Evolutionary conservation across 2,329 filamentous ascomycete genomes (phyloP), one percentile per base, ranked within the genome.

Genomic region (Penicillium sp.): DNA sequence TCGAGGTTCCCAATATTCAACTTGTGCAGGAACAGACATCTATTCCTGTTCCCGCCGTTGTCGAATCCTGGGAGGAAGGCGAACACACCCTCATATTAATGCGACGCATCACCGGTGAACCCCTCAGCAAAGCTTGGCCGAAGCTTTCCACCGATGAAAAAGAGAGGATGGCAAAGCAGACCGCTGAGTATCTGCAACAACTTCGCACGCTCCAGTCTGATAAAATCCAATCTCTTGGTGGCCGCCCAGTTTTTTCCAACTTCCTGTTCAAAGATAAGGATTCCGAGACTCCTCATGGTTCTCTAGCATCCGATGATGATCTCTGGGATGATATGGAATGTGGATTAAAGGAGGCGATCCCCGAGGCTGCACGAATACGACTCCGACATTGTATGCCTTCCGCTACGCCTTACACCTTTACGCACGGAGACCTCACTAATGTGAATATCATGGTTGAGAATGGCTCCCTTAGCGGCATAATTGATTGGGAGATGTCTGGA

Each of bases 401-500:
- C 14, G 45, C 47, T 21, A 18, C 27, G 18, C 63, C 57, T 9
- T 67, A 58, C 33, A 63, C 64, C 27, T 69, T 69, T 47, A 68
- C 63, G 1, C 64, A 71, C 37, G 54, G 56, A 8, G 64, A 71
- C 45, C 53, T 71, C 5, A 58, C 55, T 4, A 50, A 54, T 33
- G 54, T 56, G 2, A 71, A 69, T 38, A 67, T 71, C 25, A 68
- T 71, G 25, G 64, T 69, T 16, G 48, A 68, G 7, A 47, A 64
- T 41, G 63, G 60, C 6, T 53, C 53, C 31, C 38, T 70, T 15
- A 52, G 55, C 8, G 65, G 60, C 9, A 67, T 69, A n/a, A 49
- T 70, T 37, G 62, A 70, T 31, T 69, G 63, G 67, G 64, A 70
- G 44, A 42, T 36, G 26, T 51, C 58, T 19, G 62, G 60, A 3